Base-by-base conservation (phyloP, 2,329 filamentous ascomycete species). In the Pyrenochaeta sp. region DNA sequence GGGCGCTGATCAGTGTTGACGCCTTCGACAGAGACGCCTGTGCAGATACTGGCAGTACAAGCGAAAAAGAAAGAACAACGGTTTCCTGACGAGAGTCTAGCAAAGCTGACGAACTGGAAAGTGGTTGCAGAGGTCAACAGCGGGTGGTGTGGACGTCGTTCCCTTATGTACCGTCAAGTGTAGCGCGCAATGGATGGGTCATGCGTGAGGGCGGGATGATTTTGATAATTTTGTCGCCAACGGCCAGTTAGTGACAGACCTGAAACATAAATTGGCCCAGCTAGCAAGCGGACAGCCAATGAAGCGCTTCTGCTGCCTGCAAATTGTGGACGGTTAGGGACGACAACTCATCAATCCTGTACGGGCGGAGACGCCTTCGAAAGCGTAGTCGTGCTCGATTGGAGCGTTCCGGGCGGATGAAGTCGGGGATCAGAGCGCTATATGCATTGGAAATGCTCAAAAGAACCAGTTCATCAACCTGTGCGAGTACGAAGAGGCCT, bases 311-410 rank as follows among this genome's bases (percentile, higher is more conserved):
- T 54, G 55, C 52, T 58, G 57, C 60, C 59, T 58, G 61, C 64
- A 66, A 64, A 66, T 58, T 66, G 54, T 65, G 49, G 51, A 65
- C 65, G 67, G 61, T 60, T 64, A 51, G 66, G 57, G 53, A 64
- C 67, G 72, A 73, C 72, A 75, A 72, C 71, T 73, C 72, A 75
- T 74, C 72, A 73, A 65, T 51, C 54, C 46, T 67, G 68, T 65
- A 66, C 60, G 60, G 63, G 66, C 64, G 59, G 62, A 66, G 60
- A 62, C 63, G 61, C 64, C 53, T 54, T 44, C 49, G 51, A 55
- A 55, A 56, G 23, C 53, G 56, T 50, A 56, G 52, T 52, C 45
- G 50, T 52, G 52, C 56, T 63, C 67, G 56, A 69, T 69, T 72
- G 66, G 65, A 63, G 62, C 58, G 64, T 48, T 60, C 42, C 48